Conservation (phyloP, 352 stramenopile species). For the Phytophthora hibernalis region DNA sequence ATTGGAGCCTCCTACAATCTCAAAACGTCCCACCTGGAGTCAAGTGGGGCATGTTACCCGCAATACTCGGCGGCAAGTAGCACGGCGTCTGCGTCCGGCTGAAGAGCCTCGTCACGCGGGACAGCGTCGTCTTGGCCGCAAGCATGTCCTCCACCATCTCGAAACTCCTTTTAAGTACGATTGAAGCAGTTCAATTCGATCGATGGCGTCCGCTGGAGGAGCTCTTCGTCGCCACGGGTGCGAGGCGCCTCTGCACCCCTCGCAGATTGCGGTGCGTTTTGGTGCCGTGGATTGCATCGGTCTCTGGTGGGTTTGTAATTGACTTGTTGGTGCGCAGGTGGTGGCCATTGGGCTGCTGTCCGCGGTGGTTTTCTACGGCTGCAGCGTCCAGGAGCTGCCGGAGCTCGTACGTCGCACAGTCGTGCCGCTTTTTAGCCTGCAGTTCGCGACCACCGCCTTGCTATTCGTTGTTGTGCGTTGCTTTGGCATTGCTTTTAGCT, state of each 20-base stretch:
- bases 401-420: slow-evolving; percentile 42
- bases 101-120: slow-evolving; percentile 37
- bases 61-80: slow-evolving; percentile 73
- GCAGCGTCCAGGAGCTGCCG: slow-evolving; percentile 57
- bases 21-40: slow-evolving; percentile 53
- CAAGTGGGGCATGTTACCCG: slow-evolving; percentile 74
- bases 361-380: slow-evolving; percentile 50
- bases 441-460: slow-evolving; percentile 46
- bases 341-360: slow-evolving; percentile 45
- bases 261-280: slow-evolving; percentile 44
- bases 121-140: slow-evolving; percentile 17
- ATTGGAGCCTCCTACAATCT: neutral
- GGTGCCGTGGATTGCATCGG: neutral
- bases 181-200: neutral
- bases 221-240: slow-evolving; percentile 53
- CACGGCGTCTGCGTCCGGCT: slow-evolving; percentile 63
- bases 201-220: slow-evolving; percentile 6
- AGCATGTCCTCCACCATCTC: slow-evolving; percentile 40
- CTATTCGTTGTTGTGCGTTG: slow-evolving; percentile 43
- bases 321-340: slow-evolving; percentile 34
- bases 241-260: slow-evolving; percentile 48
- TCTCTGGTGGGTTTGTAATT: neutral
- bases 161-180: slow-evolving; percentile 23
- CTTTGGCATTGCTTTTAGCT: neutral
- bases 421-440: slow-evolving; percentile 50